phyloP scores from a whole-genome alignment of 2,329 filamentous ascomycete genomes.

The Colletotrichum sp. region DNA sequence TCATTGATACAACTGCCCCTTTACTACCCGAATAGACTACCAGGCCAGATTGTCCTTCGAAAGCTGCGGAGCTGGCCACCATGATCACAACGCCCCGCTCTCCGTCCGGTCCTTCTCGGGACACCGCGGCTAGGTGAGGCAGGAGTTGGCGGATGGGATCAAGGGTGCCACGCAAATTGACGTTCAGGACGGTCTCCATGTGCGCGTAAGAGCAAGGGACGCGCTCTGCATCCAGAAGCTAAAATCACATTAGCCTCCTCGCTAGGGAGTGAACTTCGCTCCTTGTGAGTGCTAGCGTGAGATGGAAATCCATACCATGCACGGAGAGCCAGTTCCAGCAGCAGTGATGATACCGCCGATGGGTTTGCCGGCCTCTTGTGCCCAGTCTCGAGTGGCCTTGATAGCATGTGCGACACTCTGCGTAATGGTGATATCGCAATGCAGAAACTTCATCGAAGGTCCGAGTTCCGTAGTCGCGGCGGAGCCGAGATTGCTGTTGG shows the following conservation, averaged over 20 bases:
- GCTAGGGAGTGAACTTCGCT: not conserved
- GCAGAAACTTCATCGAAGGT: not conserved
- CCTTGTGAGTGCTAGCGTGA: fast-evolving
- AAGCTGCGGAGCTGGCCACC: not conserved
- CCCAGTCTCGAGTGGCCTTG: not conserved
- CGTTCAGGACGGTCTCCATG: not conserved
- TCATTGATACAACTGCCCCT: not conserved
- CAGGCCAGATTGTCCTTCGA: not conserved
- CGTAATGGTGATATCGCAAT: not conserved
- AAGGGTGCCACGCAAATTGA: not conserved
- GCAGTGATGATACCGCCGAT: not conserved
- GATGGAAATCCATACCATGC: not conserved
- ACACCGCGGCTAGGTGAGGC: not conserved
- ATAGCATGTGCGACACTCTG: not conserved
- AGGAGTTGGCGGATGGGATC: not conserved
- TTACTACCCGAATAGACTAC: not conserved
- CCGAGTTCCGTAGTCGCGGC: not conserved
- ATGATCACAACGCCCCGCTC: not conserved
- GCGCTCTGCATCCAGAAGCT: not conserved
- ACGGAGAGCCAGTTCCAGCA: not conserved
- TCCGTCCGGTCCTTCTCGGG: not conserved
- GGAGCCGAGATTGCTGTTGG: not conserved
- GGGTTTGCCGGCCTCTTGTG: not conserved
- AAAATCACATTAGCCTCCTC: fast-evolving
- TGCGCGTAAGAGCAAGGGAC: not conserved